phyloP scores from a whole-genome alignment of 352 stramenopile species.

The Globisporangium canariense region DNA sequence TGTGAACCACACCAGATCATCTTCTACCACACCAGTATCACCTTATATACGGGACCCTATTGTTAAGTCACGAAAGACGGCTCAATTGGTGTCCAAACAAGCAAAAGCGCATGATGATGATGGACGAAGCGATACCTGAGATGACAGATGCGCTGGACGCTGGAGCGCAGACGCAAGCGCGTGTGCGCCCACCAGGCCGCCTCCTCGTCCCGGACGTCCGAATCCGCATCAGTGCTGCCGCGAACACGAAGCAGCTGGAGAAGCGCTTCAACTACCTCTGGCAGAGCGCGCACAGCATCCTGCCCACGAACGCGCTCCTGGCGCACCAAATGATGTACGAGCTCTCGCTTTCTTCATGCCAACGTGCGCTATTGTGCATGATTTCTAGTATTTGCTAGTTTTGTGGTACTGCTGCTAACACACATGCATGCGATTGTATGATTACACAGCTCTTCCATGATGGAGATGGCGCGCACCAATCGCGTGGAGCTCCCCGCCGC shows the following conservation, averaged over 20 bases:
- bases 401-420: not conserved
- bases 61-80: not conserved
- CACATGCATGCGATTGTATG: not conserved
- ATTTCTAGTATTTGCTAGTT: not conserved
- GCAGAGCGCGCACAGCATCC: conserved; percentile 44
- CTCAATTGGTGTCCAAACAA: conserved; percentile 7
- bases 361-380: not conserved
- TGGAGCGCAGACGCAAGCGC: not conserved
- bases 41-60: not conserved
- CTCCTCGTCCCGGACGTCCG: conserved; percentile 16
- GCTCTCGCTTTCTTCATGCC: not conserved
- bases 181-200: not conserved
- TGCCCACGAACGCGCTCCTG: conserved; percentile 32
- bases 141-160: not conserved
- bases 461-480: conserved; percentile 39
- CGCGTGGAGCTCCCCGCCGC: conserved; percentile 33
- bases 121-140: not conserved
- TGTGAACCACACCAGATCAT: not conserved
- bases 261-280: conserved; percentile 71
- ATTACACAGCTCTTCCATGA: conserved; percentile 39
- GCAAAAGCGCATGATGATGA: not conserved
- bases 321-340: conserved; percentile 57
- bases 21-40: not conserved
- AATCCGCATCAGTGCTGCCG: conserved; percentile 9
- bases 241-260: conserved; percentile 55